A percentile compares a stretch with the other conserved stretches of the same genome.
phyloP scores from a whole-genome alignment of 352 stramenopile species.

The Pythium brachiatum region DNA sequence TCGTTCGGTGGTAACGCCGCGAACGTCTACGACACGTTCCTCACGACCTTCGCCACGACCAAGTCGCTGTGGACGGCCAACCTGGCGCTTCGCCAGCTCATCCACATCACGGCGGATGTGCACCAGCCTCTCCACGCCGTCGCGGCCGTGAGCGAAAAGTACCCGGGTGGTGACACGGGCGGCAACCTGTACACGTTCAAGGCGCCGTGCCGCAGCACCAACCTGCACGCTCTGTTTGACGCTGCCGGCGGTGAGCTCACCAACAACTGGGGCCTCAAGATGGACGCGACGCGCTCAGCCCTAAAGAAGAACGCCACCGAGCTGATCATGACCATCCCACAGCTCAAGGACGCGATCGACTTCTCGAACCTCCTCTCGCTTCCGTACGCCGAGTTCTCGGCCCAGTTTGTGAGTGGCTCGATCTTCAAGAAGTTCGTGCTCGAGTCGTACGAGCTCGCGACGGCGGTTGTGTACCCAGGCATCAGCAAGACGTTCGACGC shows the following conservation, averaged over 20 bases:
- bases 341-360: conserved; percentile 12
- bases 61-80: conserved; percentile 58
- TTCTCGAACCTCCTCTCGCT: conserved; percentile 5
- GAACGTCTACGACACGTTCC: conserved; percentile 35
- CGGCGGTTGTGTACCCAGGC: conserved; percentile 10
- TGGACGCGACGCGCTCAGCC: neutral
- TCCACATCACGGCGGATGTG: conserved; percentile 62
- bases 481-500: conserved; percentile 16
- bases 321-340: conserved; percentile 19
- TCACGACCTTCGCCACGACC: conserved; percentile 51
- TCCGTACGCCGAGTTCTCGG: conserved; percentile 15
- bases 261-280: conserved; percentile 45
- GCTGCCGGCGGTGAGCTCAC: conserved; percentile 42
- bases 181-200: conserved; percentile 55
- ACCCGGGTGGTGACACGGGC: conserved; percentile 44
- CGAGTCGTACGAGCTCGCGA: conserved; percentile 23
- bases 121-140: conserved; percentile 58
- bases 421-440: conserved; percentile 12
- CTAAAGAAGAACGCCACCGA: conserved; percentile 37
- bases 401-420: neutral
- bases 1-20: conserved; percentile 45
- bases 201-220: conserved; percentile 39
- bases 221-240: conserved; percentile 63
- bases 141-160: conserved; percentile 33
- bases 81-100: conserved; percentile 53